Conservation (phyloP, 106 monocot species). For the Apostasia shenzhenica region DNA sequence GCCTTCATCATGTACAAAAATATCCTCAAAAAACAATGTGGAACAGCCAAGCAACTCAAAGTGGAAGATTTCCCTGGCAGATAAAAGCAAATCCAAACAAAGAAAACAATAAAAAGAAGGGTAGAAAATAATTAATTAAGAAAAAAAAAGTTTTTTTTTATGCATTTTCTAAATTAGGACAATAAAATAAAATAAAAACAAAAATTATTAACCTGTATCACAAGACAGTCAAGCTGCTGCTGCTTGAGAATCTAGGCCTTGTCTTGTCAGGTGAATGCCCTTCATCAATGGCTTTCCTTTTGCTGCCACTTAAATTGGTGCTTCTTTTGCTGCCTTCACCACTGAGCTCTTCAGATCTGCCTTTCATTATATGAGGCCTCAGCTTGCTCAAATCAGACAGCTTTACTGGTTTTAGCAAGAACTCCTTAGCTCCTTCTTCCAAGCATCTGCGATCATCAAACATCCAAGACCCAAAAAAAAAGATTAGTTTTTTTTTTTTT, state of each 20-base stretch:
- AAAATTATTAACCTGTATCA: conserved; percentile 11
- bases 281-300: conserved; percentile 53
- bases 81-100: too few species aligned
- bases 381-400: conserved; percentile 78
- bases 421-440: conserved; percentile 91
- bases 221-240: conserved; percentile 24
- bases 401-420: conserved; percentile 88
- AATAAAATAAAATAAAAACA: too few species aligned
- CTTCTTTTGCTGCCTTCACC: neutral
- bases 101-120: too few species aligned
- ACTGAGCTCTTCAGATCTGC: conserved; percentile 29
- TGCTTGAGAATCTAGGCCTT: conserved; percentile 50
- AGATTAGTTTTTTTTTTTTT: neutral
- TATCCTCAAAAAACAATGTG: too few species aligned
- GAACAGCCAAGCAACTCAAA: too few species aligned
- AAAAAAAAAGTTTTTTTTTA: too few species aligned
- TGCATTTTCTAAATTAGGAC: too few species aligned
- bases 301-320: conserved; percentile 17
- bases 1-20: too few species aligned
- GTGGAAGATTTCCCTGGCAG: too few species aligned
- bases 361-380: conserved; percentile 65
- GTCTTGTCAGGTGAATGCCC: conserved; percentile 59
- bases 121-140: too few species aligned
- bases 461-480: neutral
- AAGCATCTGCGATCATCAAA: conserved; percentile 47